Conservation (phyloP, 2,329 filamentous ascomycete genomes). For the Leptographium lundbergii region DNA sequence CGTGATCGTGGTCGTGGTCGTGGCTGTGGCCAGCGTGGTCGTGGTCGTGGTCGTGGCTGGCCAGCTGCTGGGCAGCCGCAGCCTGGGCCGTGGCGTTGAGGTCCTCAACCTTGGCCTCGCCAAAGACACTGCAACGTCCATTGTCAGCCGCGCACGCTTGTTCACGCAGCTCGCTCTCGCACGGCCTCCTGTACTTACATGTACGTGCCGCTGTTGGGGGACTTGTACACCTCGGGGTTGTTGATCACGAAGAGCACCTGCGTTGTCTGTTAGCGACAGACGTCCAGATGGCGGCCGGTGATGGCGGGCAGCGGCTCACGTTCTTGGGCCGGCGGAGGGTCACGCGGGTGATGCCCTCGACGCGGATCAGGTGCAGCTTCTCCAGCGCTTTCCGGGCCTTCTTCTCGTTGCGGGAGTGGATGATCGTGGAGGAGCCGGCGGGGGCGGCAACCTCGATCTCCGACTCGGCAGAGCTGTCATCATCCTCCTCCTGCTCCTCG, state of each 20-base stretch:
- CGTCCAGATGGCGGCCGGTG: slow-evolving; percentile 64
- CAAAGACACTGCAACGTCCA: slow-evolving; percentile 64
- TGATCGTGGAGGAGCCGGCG: slow-evolving; percentile 73
- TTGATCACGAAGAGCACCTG: slow-evolving; percentile 99
- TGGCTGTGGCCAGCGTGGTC: slow-evolving; percentile 63
- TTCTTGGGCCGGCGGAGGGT: slow-evolving; percentile 98
- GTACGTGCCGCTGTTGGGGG: slow-evolving; percentile 97
- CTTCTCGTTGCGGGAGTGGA: slow-evolving; percentile 99
- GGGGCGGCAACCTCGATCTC: slow-evolving; percentile 60
- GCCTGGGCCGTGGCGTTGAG: slow-evolving; percentile 97
- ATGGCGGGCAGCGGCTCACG: slow-evolving; percentile 58
- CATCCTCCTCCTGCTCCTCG: slow-evolving; percentile 60
- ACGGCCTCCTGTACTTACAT: slow-evolving; percentile 54
- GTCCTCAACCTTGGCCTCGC: slow-evolving; percentile 99
- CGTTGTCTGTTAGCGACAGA: slow-evolving; percentile 25
- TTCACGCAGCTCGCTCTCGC: not conserved
- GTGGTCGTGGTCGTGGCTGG: slow-evolving; percentile 60
- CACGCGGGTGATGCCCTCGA: slow-evolving; percentile 94
- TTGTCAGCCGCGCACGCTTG: not conserved
- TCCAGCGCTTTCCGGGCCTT: slow-evolving; percentile 99
- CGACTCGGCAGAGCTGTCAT: slow-evolving; percentile 57
- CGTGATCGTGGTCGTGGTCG: slow-evolving; percentile 43
- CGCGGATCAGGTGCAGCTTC: slow-evolving; percentile 93
- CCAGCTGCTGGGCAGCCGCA: slow-evolving; percentile 89
- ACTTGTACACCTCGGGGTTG: slow-evolving; percentile 99